These are phyloP conservation scores for Citrullus mucosospermus DNA, from an alignment of 306 rosid genomes.

Conservation along the genomic window DNA sequence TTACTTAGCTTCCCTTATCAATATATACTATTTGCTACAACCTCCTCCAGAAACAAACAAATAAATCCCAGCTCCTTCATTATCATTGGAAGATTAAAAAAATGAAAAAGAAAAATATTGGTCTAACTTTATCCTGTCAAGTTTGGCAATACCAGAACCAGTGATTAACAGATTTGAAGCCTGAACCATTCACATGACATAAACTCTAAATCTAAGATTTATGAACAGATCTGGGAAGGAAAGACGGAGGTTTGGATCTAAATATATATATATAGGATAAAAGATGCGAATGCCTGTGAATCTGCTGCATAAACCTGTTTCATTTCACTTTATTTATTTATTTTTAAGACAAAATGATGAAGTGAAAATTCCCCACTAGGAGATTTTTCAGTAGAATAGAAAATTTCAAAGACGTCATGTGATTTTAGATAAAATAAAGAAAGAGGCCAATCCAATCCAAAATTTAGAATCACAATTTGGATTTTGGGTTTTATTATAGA, in stretches of 20 bases:
- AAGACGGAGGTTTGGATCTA: not conserved
- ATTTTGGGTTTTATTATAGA: not conserved
- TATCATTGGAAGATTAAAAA: not conserved
- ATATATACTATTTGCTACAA: not conserved
- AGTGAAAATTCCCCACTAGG: not conserved
- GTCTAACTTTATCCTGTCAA: not conserved
- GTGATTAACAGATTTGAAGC: not conserved
- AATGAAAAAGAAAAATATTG: not conserved
- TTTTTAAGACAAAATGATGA: conserved; percentile 2
- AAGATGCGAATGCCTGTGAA: not conserved
- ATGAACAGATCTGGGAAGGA: not conserved
- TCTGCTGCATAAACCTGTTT: not conserved
- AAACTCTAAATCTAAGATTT: not conserved
- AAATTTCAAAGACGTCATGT: not conserved
- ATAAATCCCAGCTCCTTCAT: not conserved
- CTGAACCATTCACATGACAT: not conserved
- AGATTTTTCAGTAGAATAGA: not conserved
- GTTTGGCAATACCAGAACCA: not conserved
- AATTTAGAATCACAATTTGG: conserved; percentile 1
- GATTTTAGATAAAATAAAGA: not conserved
- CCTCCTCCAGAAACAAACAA: not conserved
- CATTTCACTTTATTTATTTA: not conserved
- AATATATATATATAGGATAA: not conserved
- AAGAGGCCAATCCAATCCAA: not conserved
- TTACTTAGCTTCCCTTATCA: not conserved